phyloP scores from a whole-genome alignment of 306 rosid genomes.

The Delonix regia region DNA sequence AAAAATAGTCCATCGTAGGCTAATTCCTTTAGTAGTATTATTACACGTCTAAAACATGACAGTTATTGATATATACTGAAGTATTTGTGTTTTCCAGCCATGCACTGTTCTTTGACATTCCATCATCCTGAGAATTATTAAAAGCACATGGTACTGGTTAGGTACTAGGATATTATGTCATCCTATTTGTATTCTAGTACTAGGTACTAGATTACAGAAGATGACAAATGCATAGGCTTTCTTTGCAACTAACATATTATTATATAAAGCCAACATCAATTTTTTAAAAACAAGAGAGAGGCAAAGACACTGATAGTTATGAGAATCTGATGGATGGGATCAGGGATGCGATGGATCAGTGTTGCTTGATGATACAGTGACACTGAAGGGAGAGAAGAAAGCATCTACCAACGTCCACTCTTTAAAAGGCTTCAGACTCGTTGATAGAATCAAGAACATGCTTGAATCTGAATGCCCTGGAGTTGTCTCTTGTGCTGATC shows the following conservation, averaged over 20 bases:
- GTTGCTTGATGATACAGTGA: slow-evolving; percentile 80
- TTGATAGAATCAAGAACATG: slow-evolving; percentile 80
- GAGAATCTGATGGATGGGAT: neutral
- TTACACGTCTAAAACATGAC: neutral
- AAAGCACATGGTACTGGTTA: neutral
- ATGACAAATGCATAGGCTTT: neutral
- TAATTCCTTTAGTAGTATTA: neutral
- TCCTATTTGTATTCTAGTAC: neutral
- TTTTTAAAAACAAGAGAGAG: neutral
- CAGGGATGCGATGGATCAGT: slow-evolving; percentile 97
- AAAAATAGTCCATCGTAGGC: neutral
- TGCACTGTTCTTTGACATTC: neutral
- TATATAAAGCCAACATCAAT: neutral
- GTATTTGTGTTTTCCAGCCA: neutral
- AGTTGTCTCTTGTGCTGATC: slow-evolving; percentile 91
- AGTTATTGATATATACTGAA: neutral
- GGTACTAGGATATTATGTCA: neutral
- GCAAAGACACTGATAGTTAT: neutral
- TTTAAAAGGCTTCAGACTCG: slow-evolving; percentile 60
- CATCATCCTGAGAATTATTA: neutral
- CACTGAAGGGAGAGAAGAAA: slow-evolving; percentile 81
- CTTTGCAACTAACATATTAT: slow-evolving; percentile 17
- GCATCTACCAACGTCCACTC: slow-evolving; percentile 68
- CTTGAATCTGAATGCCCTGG: slow-evolving; percentile 91
- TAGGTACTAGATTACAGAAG: neutral